Evolutionary conservation across 106 monocot genomes (phyloP), one percentile per base, ranked within the genome.

Genomic region (Acorus calamus): DNA sequence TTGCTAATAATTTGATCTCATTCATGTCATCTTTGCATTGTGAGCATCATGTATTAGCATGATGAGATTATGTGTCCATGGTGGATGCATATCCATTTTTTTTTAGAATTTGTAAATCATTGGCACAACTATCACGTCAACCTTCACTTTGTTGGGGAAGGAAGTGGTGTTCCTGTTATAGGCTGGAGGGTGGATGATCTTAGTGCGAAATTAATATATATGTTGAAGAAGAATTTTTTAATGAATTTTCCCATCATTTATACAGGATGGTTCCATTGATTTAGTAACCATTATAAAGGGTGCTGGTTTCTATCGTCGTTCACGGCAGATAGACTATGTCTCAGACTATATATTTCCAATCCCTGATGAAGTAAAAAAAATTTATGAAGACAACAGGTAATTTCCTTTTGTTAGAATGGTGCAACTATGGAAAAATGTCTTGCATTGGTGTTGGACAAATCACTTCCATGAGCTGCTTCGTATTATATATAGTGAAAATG

Each of bases 191-290:
- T 9, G 58, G 46, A 14, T 61, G 9, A 12, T 3, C 46, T 61
- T 61, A 43, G 60, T 43, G 46, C 0, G 14, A 49, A 28, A 28
- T 28, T 28, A 28, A 28, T 28, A 28, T 28, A 28, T 28, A 28
- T 28, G 0, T 28, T 1, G 28, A 0, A 0, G 28, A 28, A 28
- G 28, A 28, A 28, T 28, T 28, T 28, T 28, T 28, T 28, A 28
- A 28, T 28, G 28, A 28, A 28, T 28, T 28, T 28, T 28, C 1
- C 28, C 28, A 28, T 28, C 28, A 28, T 28, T 28, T 28, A 28
- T 28, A 28, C 71, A 92, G 92, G 92, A 92, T 68, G 67, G 71
- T 43, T 74, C 71, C 55, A 59, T 88, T 7, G 82, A 92, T 69
- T 55, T 88, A 42, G 73, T 88, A 46, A 79, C 82, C 7, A 63